phyloP scores from a whole-genome alignment of 2,329 filamentous ascomycete species.

The Mycocentrospora acerina region DNA sequence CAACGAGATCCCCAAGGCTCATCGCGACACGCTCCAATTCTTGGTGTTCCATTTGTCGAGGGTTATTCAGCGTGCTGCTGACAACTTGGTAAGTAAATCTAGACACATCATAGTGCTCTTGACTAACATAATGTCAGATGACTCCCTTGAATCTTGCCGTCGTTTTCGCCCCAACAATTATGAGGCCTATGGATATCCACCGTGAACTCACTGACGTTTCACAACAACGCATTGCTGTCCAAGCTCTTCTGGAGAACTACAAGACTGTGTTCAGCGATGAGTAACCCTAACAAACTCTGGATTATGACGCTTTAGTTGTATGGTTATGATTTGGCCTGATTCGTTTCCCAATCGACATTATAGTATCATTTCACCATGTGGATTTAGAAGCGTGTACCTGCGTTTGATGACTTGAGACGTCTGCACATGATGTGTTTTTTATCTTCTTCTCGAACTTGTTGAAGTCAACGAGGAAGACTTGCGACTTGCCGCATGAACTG shows the following conservation, averaged over 20 bases:
- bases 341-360: no score
- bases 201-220: constrained; percentile 97
- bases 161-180: constrained; percentile 96
- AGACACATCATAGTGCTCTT: not conserved
- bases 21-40: constrained; percentile 89
- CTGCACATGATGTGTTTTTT: no score
- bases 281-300: constrained; percentile 10
- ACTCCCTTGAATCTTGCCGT: constrained; percentile 94
- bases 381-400: no score
- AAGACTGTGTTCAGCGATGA: constrained; percentile 68
- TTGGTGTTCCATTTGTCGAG: constrained; percentile 89
- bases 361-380: no score
- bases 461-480: no score
- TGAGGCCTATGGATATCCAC: constrained; percentile 86
- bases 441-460: no score
- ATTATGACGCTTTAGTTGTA: not conserved
- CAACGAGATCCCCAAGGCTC: constrained; percentile 75
- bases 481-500: not conserved
- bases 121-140: constrained; percentile 62
- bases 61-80: constrained; percentile 77
- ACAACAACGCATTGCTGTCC: constrained; percentile 85
- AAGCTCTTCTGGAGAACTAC: constrained; percentile 90
- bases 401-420: no score
- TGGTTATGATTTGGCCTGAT: not conserved
- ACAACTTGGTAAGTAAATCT: constrained; percentile 71